Evolutionary conservation across 2,329 filamentous ascomycete species (phyloP).

Genomic region (Mycosphaerella arachidis): DNA sequence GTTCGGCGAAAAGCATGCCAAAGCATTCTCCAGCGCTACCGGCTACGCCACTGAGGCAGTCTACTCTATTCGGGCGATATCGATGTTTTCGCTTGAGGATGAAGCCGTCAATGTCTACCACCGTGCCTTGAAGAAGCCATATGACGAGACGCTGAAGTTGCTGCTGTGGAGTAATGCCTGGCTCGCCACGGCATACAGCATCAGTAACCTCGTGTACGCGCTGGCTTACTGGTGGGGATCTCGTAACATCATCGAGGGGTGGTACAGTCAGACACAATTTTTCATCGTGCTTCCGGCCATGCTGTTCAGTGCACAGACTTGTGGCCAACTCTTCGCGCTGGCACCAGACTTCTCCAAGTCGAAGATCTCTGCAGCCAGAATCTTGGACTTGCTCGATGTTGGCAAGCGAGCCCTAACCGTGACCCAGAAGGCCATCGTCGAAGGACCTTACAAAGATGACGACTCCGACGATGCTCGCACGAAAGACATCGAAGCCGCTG

Average conservation of each 20-base stretch:
- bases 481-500: slow-evolving; percentile 10
- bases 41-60: slow-evolving; percentile 46
- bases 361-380: slow-evolving; percentile 55
- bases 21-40: slow-evolving; percentile 49
- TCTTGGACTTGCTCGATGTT: slow-evolving; percentile 43
- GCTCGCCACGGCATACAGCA: slow-evolving; percentile 57
- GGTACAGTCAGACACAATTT: slow-evolving; percentile 64
- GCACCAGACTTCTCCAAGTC: slow-evolving; percentile 71
- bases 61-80: slow-evolving; percentile 49
- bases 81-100: slow-evolving; percentile 49
- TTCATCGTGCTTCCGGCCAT: slow-evolving; percentile 69
- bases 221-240: slow-evolving; percentile 79
- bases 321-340: slow-evolving; percentile 69
- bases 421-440: slow-evolving; percentile 4
- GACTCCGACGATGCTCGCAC: not conserved
- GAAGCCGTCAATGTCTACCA: slow-evolving; percentile 36
- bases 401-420: slow-evolving; percentile 21
- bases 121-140: slow-evolving; percentile 20
- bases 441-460: slow-evolving; percentile 1
- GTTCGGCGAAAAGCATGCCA: slow-evolving; percentile 49
- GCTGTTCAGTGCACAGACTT: slow-evolving; percentile 67
- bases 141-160: slow-evolving; percentile 18
- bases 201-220: slow-evolving; percentile 65
- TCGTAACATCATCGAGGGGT: slow-evolving; percentile 62
- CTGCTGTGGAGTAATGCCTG: slow-evolving; percentile 20